phyloP scores from a whole-genome alignment of 2,329 filamentous ascomycete genomes.

The Fusarium sterilihyphosum region DNA sequence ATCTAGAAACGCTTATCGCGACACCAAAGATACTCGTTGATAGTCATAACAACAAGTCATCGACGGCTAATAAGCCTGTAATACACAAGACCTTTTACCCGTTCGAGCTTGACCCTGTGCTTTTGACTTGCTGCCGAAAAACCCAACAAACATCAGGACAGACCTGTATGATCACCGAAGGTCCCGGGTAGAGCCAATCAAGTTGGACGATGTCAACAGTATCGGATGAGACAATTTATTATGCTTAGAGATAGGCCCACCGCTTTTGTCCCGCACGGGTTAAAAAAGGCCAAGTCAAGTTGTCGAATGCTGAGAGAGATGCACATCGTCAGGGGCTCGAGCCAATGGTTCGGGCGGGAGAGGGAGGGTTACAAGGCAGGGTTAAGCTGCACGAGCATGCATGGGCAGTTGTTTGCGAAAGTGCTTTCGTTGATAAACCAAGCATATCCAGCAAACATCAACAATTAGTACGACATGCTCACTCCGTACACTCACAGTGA shows the following conservation, averaged over 20 bases:
- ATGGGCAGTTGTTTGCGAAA: conserved; percentile 3
- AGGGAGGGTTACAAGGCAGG: conserved; percentile 6
- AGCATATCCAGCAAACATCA: neutral
- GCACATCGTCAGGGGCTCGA: conserved; percentile 35
- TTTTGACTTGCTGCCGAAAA: conserved; percentile 9
- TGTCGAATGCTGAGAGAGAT: conserved; percentile 26
- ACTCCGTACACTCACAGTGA: neutral
- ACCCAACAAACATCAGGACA: conserved; percentile 20
- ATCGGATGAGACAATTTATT: conserved; percentile 18
- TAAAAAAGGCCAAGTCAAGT: conserved; percentile 7
- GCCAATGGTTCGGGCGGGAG: conserved; percentile 39
- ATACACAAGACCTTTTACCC: conserved; percentile 27
- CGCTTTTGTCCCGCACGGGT: conserved; percentile 21
- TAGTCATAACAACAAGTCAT: neutral
- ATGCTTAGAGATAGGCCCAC: conserved; percentile 10
- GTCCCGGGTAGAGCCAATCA: conserved; percentile 32
- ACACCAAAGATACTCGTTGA: neutral
- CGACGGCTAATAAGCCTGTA: conserved; percentile 4
- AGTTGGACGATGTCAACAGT: neutral
- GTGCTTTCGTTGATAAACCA: neutral
- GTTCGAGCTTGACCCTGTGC: conserved; percentile 11
- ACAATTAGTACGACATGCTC: neutral
- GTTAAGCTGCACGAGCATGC: conserved; percentile 8
- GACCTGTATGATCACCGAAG: conserved; percentile 8
- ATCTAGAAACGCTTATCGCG: neutral